A percentile compares a stretch with the other conserved stretches of the same genome.
Evolutionary conservation across 495 filamentous ascomycete species (phyloP).

Genomic region (Aspergillus biplanus): DNA sequence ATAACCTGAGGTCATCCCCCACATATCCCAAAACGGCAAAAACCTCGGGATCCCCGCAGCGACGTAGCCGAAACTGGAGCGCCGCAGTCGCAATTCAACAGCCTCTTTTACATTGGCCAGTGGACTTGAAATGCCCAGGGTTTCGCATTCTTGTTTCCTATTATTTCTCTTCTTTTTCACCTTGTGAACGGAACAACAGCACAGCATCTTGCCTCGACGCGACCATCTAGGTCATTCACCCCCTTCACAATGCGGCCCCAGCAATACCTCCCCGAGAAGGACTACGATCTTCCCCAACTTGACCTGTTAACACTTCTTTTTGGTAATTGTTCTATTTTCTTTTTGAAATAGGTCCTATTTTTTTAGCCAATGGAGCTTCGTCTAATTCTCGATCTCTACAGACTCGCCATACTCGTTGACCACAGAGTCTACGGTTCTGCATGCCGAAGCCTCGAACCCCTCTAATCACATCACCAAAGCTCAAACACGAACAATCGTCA

Average conservation of each 20-base stretch:
- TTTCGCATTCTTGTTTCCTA: not conserved
- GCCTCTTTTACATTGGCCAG: not conserved
- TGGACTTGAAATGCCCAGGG: not conserved
- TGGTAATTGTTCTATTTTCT: conserved; percentile 6
- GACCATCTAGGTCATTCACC: not conserved
- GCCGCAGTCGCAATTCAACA: not conserved
- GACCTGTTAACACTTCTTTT: conserved; percentile 23
- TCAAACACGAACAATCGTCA: conserved; percentile 18
- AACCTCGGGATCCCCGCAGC: conserved; percentile 23
- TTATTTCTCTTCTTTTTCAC: not conserved
- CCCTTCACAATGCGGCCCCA: conserved; percentile 2
- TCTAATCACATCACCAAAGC: conserved; percentile 23
- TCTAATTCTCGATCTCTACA: not conserved
- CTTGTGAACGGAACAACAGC: not conserved
- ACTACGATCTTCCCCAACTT: conserved; percentile 20
- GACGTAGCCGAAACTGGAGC: conserved; percentile 10
- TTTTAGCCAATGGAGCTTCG: not conserved
- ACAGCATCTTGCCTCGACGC: not conserved
- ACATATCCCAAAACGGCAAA: not conserved
- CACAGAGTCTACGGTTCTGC: conserved; percentile 21
- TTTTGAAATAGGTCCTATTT: not conserved
- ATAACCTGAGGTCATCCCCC: not conserved
- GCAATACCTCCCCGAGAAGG: conserved; percentile 25
- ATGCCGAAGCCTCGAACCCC: conserved; percentile 22
- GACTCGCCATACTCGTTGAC: conserved; percentile 16